These are phyloP conservation scores for Sideroxylon spinosum DNA, from an alignment of 179 eudicot genomes.

Conservation along the genomic window DNA sequence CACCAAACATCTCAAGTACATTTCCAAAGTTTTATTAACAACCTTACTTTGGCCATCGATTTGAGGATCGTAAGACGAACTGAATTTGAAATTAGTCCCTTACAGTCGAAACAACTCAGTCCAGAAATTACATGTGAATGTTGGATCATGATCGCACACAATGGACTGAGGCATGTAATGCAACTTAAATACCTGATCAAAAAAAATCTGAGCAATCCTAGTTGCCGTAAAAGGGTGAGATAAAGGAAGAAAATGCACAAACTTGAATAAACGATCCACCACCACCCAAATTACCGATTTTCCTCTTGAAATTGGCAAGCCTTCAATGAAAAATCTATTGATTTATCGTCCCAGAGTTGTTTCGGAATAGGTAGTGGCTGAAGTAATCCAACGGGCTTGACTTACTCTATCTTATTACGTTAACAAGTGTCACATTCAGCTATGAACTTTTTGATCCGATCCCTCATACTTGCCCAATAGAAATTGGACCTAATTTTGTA, in stretches of 20 bases:
- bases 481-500: neutral
- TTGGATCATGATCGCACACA: neutral
- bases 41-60: neutral
- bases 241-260: neutral
- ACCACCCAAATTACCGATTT: neutral
- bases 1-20: neutral
- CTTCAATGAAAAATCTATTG: slow-evolving; percentile 8
- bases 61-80: neutral
- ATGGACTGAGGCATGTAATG: neutral
- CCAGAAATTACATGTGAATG: neutral
- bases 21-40: neutral
- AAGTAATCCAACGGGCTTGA: neutral
- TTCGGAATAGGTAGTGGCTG: neutral
- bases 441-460: neutral
- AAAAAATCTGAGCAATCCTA: neutral
- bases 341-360: neutral
- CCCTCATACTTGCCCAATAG: neutral
- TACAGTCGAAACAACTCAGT: neutral
- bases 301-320: neutral
- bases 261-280: neutral
- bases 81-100: neutral
- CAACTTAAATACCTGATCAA: neutral
- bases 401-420: neutral
- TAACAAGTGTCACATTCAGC: neutral
- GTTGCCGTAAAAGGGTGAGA: neutral